Base-by-base conservation (phyloP, 495 filamentous ascomycete genomes). In the Lasiosphaeria miniovina region DNA sequence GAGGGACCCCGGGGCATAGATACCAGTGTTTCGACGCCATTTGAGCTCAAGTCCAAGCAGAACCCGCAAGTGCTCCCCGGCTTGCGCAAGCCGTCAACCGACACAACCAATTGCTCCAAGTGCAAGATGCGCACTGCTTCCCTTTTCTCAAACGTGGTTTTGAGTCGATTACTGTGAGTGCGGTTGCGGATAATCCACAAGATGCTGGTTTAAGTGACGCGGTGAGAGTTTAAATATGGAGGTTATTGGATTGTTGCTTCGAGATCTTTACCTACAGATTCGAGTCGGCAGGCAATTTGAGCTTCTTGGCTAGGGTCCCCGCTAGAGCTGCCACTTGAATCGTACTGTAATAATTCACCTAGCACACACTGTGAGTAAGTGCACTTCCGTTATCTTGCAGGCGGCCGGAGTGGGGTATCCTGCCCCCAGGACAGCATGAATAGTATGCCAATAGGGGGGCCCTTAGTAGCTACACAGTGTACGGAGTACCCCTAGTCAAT, bases 11-110 rank as follows among this genome's bases (percentile, higher is more conserved):
- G 48, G 4, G 35, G 15, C 5, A 48, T 24, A 64, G 80, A 65
- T 81, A 92, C 90, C 90, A 94, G 79, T 94, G 90, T 64, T 89
- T 72, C 14, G 68, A 71, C 24, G 24, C 24, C 68, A 71, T 70
- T 33, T 60, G 31, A 59, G 46, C 48, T 8, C 34, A 33, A 40
- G 32, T 15, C n/a, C 34, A 24, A 24, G 24, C 24, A 24, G 24
- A 24, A 24, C 24, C 24, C 24, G 24, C 24, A 24, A 24, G 12
- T 46, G 12, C 8, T 46, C 12, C 43, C 8, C 43, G 43, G 43
- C 43, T 46, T 46, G 43, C 38, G 38, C 43, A 46, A 46, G 43
- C 43, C 43, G 12, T n/a, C 43, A 41, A 41, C 38, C 7, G 12
- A 1, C 11, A 41, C 12, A 41, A 41, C 24, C 24, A 24, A 24